phyloP scores from a whole-genome alignment of 176 grass and related monocot species.

The Carex scoparia region DNA sequence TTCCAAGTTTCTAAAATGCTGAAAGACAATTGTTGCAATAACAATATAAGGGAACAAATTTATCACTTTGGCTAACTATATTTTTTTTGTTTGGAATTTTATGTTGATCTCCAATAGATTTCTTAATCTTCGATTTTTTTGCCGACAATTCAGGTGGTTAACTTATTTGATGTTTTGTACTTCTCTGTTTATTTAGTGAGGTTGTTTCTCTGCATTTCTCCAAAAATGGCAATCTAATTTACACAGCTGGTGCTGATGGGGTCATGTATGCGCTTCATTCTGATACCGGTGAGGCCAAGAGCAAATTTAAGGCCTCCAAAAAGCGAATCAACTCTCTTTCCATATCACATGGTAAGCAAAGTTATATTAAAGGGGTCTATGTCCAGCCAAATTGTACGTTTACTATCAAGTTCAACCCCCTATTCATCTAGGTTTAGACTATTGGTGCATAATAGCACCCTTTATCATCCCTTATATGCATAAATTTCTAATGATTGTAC shows the following conservation, averaged over 20 bases:
- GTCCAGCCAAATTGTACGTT: background rate
- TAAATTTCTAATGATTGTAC: background rate
- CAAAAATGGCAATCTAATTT: slow-evolving; percentile 33
- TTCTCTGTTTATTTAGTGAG: slow-evolving; percentile 33
- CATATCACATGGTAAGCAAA: slow-evolving; percentile 42
- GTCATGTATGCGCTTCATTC: slow-evolving; percentile 35
- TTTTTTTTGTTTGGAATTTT: background rate
- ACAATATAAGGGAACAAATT: background rate
- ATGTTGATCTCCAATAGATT: background rate
- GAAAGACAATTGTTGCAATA: background rate
- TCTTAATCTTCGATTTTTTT: background rate
- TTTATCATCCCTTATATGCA: background rate
- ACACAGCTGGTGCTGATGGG: slow-evolving; percentile 36
- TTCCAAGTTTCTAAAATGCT: background rate
- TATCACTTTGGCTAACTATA: background rate
- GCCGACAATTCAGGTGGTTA: background rate
- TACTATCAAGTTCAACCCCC: background rate
- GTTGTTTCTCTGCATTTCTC: slow-evolving; percentile 43
- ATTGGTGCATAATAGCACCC: background rate
- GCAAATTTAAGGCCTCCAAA: slow-evolving; percentile 37
- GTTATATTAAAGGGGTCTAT: background rate
- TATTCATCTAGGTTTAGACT: background rate
- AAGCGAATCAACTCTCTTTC: slow-evolving; percentile 37
- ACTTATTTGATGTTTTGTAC: slow-evolving; percentile 16
- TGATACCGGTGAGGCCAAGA: slow-evolving; percentile 37